Conservation (phyloP, 768 basidiomycete genomes). For the Rhodotorula graminis region DNA sequence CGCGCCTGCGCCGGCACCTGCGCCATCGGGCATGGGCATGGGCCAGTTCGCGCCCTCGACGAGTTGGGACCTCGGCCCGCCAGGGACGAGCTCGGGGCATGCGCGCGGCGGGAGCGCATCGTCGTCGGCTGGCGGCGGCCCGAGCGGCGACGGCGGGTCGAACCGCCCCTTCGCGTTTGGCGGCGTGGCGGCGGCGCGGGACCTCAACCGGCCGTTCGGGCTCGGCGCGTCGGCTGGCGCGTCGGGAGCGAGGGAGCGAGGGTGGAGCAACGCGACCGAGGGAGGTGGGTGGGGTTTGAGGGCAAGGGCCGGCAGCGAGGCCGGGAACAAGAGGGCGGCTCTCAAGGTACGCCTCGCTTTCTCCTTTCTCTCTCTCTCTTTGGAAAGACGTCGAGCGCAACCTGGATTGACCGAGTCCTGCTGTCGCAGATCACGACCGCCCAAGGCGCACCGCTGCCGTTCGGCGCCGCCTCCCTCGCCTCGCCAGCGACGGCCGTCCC, state of each 20-base stretch:
- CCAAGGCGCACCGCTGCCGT: not conserved
- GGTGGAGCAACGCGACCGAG: not conserved
- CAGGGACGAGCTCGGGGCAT: not conserved
- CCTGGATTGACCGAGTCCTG: not conserved
- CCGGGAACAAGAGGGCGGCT: constrained; percentile 4
- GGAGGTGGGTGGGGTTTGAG: not conserved
- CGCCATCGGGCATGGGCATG: not conserved
- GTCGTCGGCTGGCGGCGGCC: not conserved
- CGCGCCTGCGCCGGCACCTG: not conserved
- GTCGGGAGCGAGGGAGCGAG: not conserved
- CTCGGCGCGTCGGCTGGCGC: not conserved
- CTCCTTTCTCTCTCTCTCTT: too few relatives aligned
- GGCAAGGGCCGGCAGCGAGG: constrained; percentile 4
- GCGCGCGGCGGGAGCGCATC: not conserved
- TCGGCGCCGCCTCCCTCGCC: not conserved
- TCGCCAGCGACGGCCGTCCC: not conserved
- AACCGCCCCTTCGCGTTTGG: not conserved
- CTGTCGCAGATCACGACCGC: constrained; percentile 14
- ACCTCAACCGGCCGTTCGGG: constrained; percentile 8
- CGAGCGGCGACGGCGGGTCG: not conserved
- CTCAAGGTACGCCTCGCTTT: constrained; percentile 7
- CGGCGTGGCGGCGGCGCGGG: not conserved
- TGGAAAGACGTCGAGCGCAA: too few relatives aligned
- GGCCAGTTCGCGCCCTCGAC: not conserved
- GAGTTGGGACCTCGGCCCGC: not conserved